Evolutionary conservation across 805 yeast genomes (phyloP).

Genomic region (Hanseniaspora valbyensis): DNA sequence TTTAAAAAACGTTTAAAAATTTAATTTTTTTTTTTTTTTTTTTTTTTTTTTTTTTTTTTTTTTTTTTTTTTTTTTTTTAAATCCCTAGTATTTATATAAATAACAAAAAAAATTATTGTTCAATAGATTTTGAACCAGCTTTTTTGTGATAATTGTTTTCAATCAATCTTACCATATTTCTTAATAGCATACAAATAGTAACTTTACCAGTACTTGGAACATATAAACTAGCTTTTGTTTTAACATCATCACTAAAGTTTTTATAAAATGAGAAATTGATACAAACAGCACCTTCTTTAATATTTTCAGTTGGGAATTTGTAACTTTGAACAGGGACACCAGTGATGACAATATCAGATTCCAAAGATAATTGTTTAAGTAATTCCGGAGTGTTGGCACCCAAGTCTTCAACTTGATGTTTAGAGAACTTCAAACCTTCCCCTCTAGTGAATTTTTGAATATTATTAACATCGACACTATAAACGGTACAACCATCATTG

Average conservation of each 20-base stretch:
- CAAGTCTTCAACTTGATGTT: slow-evolving; percentile 68
- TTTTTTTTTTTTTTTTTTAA: neutral
- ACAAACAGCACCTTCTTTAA: slow-evolving; percentile 80
- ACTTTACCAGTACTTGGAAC: slow-evolving; percentile 96
- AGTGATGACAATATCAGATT: slow-evolving; percentile 85
- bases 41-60: no score
- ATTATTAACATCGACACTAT: slow-evolving; percentile 78
- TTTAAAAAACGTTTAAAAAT: no score
- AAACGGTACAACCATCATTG: slow-evolving; percentile 94
- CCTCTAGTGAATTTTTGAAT: slow-evolving; percentile 91
- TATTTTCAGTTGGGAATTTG: slow-evolving; percentile 72
- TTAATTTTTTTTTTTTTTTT: no score
- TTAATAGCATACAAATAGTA: slow-evolving; percentile 84
- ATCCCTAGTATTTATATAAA: no score
- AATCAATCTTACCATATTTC: slow-evolving; percentile 75
- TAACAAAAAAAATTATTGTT: neutral
- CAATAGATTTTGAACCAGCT: neutral
- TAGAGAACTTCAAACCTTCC: slow-evolving; percentile 66
- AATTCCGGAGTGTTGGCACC: slow-evolving; percentile 31
- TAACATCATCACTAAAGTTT: slow-evolving; percentile 75
- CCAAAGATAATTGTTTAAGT: slow-evolving; percentile 53
- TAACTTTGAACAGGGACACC: slow-evolving; percentile 83
- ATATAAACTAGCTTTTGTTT: slow-evolving; percentile 75
- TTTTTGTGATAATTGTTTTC: slow-evolving; percentile 39
- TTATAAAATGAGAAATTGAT: slow-evolving; percentile 82